Percentiles rank a stretch among this genome's conserved stretches.
phyloP scores from a whole-genome alignment of 164 flowering plant genomes.

The Magnolia changhungtana region DNA sequence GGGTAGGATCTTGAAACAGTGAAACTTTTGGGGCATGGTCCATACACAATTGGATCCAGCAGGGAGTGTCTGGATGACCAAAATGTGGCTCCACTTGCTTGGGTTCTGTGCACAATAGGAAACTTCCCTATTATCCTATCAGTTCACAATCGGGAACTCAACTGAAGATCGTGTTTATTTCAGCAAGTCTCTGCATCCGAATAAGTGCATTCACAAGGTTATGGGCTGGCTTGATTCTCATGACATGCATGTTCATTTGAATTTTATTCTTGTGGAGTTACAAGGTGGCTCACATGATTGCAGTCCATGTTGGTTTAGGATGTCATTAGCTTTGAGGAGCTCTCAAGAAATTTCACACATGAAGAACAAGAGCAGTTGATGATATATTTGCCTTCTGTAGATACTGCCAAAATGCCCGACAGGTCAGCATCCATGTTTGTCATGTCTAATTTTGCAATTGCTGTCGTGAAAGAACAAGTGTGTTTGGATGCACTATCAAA shows the following conservation, averaged over 20 bases:
- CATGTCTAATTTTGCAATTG: neutral
- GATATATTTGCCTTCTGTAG: conserved; percentile 64
- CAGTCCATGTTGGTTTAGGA: conserved; percentile 50
- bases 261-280: neutral
- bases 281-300: conserved; percentile 18
- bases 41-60: neutral
- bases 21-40: neutral
- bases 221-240: neutral
- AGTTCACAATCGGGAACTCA: neutral
- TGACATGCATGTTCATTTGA: neutral
- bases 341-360: conserved; percentile 48
- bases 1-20: too few relatives aligned
- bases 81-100: neutral
- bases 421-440: conserved; percentile 37
- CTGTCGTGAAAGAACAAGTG: neutral
- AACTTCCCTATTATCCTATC: neutral
- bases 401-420: conserved; percentile 45
- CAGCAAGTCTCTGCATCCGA: neutral
- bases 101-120: neutral
- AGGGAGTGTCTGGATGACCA: neutral
- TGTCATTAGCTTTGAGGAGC: conserved; percentile 60
- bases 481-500: neutral
- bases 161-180: neutral
- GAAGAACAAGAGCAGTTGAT: conserved; percentile 65
- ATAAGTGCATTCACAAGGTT: neutral